A percentile compares a stretch with the other conserved stretches of the same genome.
These are phyloP conservation scores for Penicillium sumatraense DNA, from an alignment of 2,329 filamentous ascomycete genomes.

Conservation along the genomic window DNA sequence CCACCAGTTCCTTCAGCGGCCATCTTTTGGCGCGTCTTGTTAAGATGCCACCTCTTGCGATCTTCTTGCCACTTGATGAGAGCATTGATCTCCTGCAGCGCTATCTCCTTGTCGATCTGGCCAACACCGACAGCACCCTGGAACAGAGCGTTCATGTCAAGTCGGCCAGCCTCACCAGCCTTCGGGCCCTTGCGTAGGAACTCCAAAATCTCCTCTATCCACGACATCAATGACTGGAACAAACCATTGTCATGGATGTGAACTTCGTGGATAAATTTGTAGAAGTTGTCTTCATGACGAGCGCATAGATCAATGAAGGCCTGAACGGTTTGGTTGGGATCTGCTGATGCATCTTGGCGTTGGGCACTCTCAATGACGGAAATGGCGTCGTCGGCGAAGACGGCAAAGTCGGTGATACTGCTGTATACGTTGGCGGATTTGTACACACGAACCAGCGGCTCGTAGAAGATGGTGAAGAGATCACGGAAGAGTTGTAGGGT, in stretches of 20 bases:
- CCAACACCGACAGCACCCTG: constrained; percentile 73
- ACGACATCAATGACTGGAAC: constrained; percentile 94
- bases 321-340: constrained; percentile 97
- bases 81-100: constrained; percentile 78
- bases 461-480: constrained; percentile 98
- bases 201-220: constrained; percentile 93
- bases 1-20: constrained; percentile 71
- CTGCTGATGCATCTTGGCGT: constrained; percentile 81
- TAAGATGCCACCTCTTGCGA: constrained; percentile 95
- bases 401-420: constrained; percentile 93
- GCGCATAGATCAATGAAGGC: constrained; percentile 96
- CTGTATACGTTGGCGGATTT: constrained; percentile 98
- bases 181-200: constrained; percentile 85
- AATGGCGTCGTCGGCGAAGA: constrained; percentile 92
- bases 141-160: constrained; percentile 94
- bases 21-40: constrained; percentile 99
- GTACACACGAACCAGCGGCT: constrained; percentile 94
- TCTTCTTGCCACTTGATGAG: constrained; percentile 94
- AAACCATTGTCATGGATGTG: constrained; percentile 96
- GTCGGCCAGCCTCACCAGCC: constrained; percentile 77
- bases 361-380: constrained; percentile 72
- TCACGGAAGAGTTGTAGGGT: constrained; percentile 95
- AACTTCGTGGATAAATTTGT: constrained; percentile 98
- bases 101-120: constrained; percentile 71
- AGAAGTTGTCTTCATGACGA: constrained; percentile 94